Percentiles rank a stretch among this genome's conserved stretches.
phyloP scores from a whole-genome alignment of 2,329 filamentous ascomycete genomes.

The Trichoderma cornu-damae region DNA sequence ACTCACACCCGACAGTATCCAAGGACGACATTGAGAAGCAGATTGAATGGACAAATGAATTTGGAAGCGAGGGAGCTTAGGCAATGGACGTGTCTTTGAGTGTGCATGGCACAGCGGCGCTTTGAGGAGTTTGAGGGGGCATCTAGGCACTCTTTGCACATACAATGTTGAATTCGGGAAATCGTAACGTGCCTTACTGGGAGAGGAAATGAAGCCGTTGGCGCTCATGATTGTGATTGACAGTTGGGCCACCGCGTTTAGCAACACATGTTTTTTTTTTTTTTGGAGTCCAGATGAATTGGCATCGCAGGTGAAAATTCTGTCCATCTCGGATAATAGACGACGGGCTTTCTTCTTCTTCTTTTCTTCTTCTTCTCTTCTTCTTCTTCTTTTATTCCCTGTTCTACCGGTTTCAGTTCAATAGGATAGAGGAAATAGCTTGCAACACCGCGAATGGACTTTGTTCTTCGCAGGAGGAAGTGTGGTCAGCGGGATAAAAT shows the following conservation, averaged over 20 bases:
- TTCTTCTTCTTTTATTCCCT: background rate
- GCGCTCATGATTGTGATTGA: background rate
- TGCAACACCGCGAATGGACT: background rate
- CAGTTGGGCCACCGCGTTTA: background rate
- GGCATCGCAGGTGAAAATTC: background rate
- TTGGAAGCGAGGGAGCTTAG: slow-evolving; percentile 78
- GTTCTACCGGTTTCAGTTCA: background rate
- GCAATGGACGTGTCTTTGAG: slow-evolving; percentile 19
- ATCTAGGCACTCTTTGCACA: slow-evolving; percentile 22
- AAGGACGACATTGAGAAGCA: slow-evolving; percentile 77
- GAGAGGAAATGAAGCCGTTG: background rate
- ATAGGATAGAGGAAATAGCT: background rate
- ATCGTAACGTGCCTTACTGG: slow-evolving; percentile 6
- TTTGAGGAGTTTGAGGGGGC: slow-evolving; percentile 28
- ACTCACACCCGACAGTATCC: slow-evolving; percentile 84
- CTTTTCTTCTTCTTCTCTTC: background rate
- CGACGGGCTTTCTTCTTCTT: too few species aligned
- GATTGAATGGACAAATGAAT: slow-evolving; percentile 91
- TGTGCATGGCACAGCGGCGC: slow-evolving; percentile 29
- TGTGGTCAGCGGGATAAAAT: background rate
- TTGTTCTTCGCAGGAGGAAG: background rate
- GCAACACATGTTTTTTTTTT: background rate
- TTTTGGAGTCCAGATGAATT: background rate
- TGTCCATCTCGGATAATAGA: background rate
- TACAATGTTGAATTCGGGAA: slow-evolving; percentile 18